Percentiles rank a stretch among this genome's conserved stretches.
Conservation (phyloP, 495 filamentous ascomycete species). For the Entonaema liquescens region DNA sequence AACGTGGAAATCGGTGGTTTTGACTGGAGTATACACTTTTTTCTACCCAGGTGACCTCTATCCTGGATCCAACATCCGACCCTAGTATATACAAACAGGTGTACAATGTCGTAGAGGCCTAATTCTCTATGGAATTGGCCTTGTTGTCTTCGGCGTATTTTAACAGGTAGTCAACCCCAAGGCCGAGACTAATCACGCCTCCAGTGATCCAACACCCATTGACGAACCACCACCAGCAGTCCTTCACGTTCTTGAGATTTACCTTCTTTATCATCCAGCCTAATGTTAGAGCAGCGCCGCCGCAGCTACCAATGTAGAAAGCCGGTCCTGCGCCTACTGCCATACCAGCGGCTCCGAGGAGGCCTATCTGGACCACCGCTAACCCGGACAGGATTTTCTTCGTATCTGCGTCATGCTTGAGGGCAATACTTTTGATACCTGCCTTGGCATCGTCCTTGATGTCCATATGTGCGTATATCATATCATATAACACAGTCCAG, state of each 20-base stretch:
- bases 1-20: constrained; percentile 1
- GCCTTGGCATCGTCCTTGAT: constrained; percentile 92
- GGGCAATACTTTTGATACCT: constrained; percentile 94
- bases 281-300: constrained; percentile 77
- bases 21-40: neutral
- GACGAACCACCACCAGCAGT: constrained; percentile 98
- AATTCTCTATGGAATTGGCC: constrained; percentile 14
- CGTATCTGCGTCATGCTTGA: constrained; percentile 87
- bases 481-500: constrained; percentile 97
- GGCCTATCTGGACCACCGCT: constrained; percentile 76
- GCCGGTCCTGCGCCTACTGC: constrained; percentile 80
- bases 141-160: constrained; percentile 46
- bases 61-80: constrained; percentile 9
- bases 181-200: constrained; percentile 59
- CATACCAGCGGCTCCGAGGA: constrained; percentile 79
- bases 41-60: constrained; percentile 1
- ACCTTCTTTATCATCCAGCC: constrained; percentile 91
- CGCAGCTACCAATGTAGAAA: constrained; percentile 87
- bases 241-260: constrained; percentile 79
- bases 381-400: constrained; percentile 84
- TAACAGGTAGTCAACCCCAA: constrained; percentile 61
- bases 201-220: constrained; percentile 68
- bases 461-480: constrained; percentile 99
- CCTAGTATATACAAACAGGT: constrained; percentile 19
- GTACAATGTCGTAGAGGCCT: constrained; percentile 23